Evolutionary conservation across 1,284 basidiomycete genomes (phyloP), one percentile per base, ranked within the genome.

Genomic region (Cryptococcus sp.): DNA sequence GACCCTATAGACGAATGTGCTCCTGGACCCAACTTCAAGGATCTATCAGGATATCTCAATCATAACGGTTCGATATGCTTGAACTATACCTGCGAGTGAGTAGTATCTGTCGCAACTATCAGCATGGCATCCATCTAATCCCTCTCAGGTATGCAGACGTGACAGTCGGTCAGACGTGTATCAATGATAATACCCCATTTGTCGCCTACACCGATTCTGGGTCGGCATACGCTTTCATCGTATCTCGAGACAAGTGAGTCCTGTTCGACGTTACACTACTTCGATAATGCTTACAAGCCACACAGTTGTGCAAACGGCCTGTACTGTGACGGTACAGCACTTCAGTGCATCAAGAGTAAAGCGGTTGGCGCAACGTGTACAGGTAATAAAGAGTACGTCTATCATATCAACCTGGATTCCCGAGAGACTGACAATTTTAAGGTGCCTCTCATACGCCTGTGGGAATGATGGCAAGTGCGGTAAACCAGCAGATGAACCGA

Each of bases 61-160:
- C 78, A 84, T 61, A 88, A 91, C 68, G 90, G 89, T 32, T 84
- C 88, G 2, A 81, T 91, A 34, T 92, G 90, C 70, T 80, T 94
- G 52, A 87, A 89, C 70, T 86, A 85, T 65, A 72, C 81, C 4
- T 91, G 89, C 85, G 84, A 86, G 87, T 90, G 70, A 52, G 87
- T 80, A 32, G 6, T 13, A 33, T 38, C 5, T 32, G 50, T n/a
- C 13, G 3, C n/a, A 6, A 42, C 35, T 38, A 15, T 50, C 35
- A 30, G n/a, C 5, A 33, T 10, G 3, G 34, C 11, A 34, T 46
- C 8, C 10, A 52, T 38, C 53, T 46, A 56, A 32, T 15, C 14
- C 47, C 41, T 7, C 47, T 56, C 45, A 89, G 87, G 81, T 89
- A 82, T 80, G 85, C 88, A 10, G 88, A 90, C 67, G 82, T 81